These are phyloP conservation scores for Didymella keratinophila DNA, from an alignment of 2,329 filamentous ascomycete species.

Conservation along the genomic window DNA sequence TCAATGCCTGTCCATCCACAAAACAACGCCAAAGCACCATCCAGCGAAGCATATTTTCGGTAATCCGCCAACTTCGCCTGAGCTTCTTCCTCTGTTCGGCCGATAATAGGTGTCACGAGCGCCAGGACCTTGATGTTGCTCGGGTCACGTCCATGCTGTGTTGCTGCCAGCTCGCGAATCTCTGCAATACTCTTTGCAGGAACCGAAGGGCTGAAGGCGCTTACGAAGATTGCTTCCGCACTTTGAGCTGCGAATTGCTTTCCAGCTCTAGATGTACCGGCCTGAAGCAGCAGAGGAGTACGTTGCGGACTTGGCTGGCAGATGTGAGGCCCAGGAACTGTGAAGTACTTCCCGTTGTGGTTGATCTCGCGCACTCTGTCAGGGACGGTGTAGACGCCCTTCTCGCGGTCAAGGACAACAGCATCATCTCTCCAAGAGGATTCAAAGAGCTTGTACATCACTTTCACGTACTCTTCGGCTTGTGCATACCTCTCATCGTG, in stretches of 20 bases:
- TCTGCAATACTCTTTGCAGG: constrained; percentile 69
- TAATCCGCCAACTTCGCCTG: constrained; percentile 69
- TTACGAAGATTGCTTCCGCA: constrained; percentile 74
- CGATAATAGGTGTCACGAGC: constrained; percentile 70
- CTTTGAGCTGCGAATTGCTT: constrained; percentile 73
- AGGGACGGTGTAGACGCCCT: constrained; percentile 67
- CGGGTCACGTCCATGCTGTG: constrained; percentile 65
- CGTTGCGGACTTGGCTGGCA: constrained; percentile 71
- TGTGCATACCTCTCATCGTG: constrained; percentile 65
- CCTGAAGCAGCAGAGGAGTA: constrained; percentile 74
- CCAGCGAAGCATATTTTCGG: constrained; percentile 67
- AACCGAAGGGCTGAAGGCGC: constrained; percentile 38
- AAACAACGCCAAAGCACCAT: constrained; percentile 74
- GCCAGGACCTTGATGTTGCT: constrained; percentile 72
- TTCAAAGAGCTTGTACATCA: constrained; percentile 74
- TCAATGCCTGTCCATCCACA: constrained; percentile 78
- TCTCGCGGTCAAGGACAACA: constrained; percentile 65
- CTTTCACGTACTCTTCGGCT: constrained; percentile 73
- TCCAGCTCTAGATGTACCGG: constrained; percentile 71
- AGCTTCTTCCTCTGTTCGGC: constrained; percentile 71
- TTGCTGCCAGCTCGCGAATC: constrained; percentile 64
- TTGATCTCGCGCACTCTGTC: constrained; percentile 69
- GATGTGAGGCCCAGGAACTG: constrained; percentile 71
- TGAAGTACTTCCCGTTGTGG: constrained; percentile 70
- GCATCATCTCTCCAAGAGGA: constrained; percentile 73